phyloP scores from a whole-genome alignment of 257 asterid species.

The Cruciata laevipes region DNA sequence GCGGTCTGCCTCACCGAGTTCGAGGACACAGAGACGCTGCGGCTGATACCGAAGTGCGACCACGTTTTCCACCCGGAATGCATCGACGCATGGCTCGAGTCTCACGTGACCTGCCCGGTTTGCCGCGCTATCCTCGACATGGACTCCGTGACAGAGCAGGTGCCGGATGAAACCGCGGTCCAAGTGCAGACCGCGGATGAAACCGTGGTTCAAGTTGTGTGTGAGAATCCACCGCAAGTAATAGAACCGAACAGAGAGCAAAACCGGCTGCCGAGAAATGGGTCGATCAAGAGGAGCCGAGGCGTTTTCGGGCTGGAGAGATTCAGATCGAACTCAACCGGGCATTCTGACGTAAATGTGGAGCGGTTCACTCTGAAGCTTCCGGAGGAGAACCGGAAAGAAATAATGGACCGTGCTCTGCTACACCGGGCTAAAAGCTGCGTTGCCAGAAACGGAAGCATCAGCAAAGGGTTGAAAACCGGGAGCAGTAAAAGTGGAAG shows the following conservation, averaged over 20 bases:
- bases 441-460: constrained; percentile 27
- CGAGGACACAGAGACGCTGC: constrained; percentile 59
- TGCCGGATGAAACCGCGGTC: constrained; percentile 18
- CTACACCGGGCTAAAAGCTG: constrained; percentile 45
- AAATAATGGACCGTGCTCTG: constrained; percentile 55
- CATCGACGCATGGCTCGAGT: constrained; percentile 80
- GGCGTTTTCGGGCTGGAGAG: constrained; percentile 25
- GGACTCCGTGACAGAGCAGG: constrained; percentile 22
- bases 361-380: constrained; percentile 69
- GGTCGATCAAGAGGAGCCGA: constrained; percentile 30
- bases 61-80: constrained; percentile 92
- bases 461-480: constrained; percentile 18
- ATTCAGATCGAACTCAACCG: constrained; percentile 87
- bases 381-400: constrained; percentile 55
- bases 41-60: constrained; percentile 79
- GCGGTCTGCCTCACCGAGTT: constrained; percentile 88
- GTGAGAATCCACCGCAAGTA: constrained; percentile 13
- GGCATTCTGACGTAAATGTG: constrained; percentile 63
- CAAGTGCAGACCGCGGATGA: constrained; percentile 21
- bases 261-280: constrained; percentile 34
- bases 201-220: constrained; percentile 30
- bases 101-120: constrained; percentile 88
- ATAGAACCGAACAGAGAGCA: constrained; percentile 15
- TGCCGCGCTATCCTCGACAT: constrained; percentile 62
- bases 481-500: constrained; percentile 43